phyloP scores from a whole-genome alignment of 805 yeast genomes.

The Myxozyma geophila region DNA sequence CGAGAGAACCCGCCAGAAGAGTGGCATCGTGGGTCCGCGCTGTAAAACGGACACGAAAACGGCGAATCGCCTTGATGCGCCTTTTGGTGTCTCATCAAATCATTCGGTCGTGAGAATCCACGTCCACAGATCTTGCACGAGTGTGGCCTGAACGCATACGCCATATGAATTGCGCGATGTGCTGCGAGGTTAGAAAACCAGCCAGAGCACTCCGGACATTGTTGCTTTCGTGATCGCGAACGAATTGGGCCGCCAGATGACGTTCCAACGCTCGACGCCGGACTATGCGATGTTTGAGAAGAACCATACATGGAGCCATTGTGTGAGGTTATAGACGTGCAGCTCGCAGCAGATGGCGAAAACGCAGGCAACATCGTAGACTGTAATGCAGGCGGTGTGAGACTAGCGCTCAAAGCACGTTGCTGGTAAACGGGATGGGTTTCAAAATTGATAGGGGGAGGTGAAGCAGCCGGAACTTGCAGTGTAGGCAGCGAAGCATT shows the following conservation, averaged over 20 bases:
- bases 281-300: not conserved
- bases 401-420: not conserved
- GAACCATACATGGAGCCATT: not conserved
- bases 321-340: not conserved
- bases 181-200: slow-evolving; percentile 81
- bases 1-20: slow-evolving; percentile 83
- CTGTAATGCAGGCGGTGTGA: slow-evolving; percentile 5
- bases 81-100: slow-evolving; percentile 80
- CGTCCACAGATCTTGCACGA: slow-evolving; percentile 76
- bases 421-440: not conserved
- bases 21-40: slow-evolving; percentile 59
- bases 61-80: slow-evolving; percentile 82
- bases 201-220: slow-evolving; percentile 70
- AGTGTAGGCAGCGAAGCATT: not conserved
- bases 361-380: not conserved
- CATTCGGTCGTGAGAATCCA: slow-evolving; percentile 88
- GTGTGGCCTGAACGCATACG: slow-evolving; percentile 75
- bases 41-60: slow-evolving; percentile 78
- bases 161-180: slow-evolving; percentile 76
- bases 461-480: not conserved
- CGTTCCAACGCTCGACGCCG: not conserved
- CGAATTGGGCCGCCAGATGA: slow-evolving; percentile 18
- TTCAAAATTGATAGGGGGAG: slow-evolving; percentile 1
- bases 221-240: slow-evolving; percentile 56
- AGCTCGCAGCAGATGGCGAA: not conserved